A percentile compares a stretch with the other conserved stretches of the same genome.
Conservation (phyloP, 2,329 filamentous ascomycete genomes). For the Sporothrix globosa region DNA sequence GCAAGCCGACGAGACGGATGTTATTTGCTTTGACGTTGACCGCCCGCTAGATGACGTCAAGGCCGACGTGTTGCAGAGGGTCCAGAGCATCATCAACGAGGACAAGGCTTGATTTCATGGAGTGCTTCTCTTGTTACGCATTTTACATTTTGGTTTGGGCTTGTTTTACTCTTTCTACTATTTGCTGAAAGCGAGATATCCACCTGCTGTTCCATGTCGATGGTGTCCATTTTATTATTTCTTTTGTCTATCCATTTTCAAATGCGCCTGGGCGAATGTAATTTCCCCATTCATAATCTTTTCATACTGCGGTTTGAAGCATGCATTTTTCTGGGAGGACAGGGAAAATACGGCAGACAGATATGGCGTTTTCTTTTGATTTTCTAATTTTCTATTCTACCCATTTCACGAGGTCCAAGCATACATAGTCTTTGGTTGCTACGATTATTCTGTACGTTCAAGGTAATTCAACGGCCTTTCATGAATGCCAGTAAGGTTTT, state of each 20-base stretch:
- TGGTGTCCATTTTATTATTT: not conserved
- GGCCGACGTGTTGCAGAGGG: constrained; percentile 60
- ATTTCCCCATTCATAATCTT: not conserved
- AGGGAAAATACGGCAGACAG: constrained; percentile 14
- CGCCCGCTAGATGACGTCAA: constrained; percentile 62
- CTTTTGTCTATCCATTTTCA: not conserved
- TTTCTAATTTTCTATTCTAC: not conserved
- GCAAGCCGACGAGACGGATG: constrained; percentile 68
- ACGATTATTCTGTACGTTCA: not conserved
- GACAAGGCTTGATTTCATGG: constrained; percentile 17
- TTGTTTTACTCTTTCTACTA: constrained; percentile 1
- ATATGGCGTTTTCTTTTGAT: constrained; percentile 17
- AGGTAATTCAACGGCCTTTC: constrained; percentile 4
- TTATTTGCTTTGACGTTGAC: constrained; percentile 71
- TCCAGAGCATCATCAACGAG: constrained; percentile 45
- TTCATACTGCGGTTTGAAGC: not conserved
- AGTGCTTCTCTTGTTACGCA: not conserved
- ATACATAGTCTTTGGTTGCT: not conserved
- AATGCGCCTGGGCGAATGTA: not conserved
- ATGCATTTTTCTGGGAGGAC: constrained; percentile 5
- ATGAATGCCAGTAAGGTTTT: not conserved
- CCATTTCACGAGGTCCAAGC: not conserved
- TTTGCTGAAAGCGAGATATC: constrained; percentile 26
- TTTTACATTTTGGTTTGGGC: not conserved
- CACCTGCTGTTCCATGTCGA: not conserved